Evolutionary conservation across 371 early-diverging fungal species (phyloP).

Genomic region (Mycotypha africana): DNA sequence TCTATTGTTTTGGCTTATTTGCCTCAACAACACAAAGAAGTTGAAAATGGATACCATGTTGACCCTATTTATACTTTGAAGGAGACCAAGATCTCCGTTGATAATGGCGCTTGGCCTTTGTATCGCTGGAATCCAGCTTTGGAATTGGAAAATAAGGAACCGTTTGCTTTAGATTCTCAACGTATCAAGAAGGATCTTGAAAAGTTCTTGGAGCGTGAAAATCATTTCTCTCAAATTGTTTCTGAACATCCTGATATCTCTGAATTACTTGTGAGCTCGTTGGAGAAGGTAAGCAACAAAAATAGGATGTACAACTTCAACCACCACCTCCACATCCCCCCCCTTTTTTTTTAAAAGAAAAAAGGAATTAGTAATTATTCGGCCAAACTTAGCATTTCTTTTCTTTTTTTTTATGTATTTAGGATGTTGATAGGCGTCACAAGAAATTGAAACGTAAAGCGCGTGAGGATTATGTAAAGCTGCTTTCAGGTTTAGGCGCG

Average conservation of each 20-base stretch:
- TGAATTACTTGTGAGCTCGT: conserved; percentile 42
- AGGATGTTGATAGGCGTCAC: conserved; percentile 50
- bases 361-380: too few species aligned
- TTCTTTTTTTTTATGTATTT: conserved; percentile 1
- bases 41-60: conserved; percentile 11
- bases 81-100: conserved; percentile 86
- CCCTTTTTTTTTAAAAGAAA: too few species aligned
- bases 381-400: too few species aligned
- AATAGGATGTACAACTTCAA: too few species aligned
- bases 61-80: conserved; percentile 67
- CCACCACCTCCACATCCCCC: too few species aligned
- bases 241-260: conserved; percentile 59
- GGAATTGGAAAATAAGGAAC: conserved; percentile 52
- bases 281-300: conserved; percentile 36
- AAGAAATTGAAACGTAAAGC: conserved; percentile 45
- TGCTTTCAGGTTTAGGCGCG: conserved; percentile 58
- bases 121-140: conserved; percentile 88
- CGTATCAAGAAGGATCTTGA: conserved; percentile 77
- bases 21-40: conserved; percentile 60
- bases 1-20: conserved; percentile 85
- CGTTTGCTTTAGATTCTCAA: conserved; percentile 82
- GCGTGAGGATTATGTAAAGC: conserved; percentile 64
- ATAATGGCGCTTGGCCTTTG: conserved; percentile 88
- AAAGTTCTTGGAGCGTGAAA: conserved; percentile 78
- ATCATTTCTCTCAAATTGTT: conserved; percentile 71